A percentile compares a stretch with the other conserved stretches of the same genome.
Conservation (phyloP, 768 basidiomycete species). For the Collybiopsis luxurians region DNA sequence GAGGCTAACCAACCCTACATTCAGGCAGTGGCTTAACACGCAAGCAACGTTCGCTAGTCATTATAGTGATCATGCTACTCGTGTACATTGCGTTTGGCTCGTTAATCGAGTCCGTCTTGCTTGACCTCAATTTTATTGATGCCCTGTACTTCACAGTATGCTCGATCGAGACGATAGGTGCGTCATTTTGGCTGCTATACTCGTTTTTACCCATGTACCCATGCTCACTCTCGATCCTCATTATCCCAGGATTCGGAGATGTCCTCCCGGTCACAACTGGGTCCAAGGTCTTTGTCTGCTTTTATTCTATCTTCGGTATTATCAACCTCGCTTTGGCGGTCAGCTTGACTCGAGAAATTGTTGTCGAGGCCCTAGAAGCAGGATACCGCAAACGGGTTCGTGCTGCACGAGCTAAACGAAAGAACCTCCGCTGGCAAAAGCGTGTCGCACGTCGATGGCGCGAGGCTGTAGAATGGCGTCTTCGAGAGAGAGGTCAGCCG, state of each 20-base stretch:
- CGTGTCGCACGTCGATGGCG: slow-evolving; percentile 55
- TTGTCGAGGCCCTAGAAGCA: slow-evolving; percentile 72
- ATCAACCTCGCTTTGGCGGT: slow-evolving; percentile 64
- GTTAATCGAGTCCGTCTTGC: slow-evolving; percentile 50
- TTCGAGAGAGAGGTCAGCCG: slow-evolving; percentile 45
- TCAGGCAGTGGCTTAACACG: slow-evolving; percentile 77
- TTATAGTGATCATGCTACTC: slow-evolving; percentile 73
- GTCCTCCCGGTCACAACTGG: slow-evolving; percentile 51
- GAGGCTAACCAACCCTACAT: background rate
- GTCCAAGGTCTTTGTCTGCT: slow-evolving; percentile 56
- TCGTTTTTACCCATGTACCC: too few species aligned
- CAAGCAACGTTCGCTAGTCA: slow-evolving; percentile 77
- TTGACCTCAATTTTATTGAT: slow-evolving; percentile 62
- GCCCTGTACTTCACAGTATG: slow-evolving; percentile 77
- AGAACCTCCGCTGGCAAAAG: slow-evolving; percentile 36
- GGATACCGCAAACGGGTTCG: slow-evolving; percentile 55
- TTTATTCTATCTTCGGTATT: slow-evolving; percentile 60
- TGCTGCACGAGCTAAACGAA: slow-evolving; percentile 43
- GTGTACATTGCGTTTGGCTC: slow-evolving; percentile 74
- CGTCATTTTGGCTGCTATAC: too few species aligned
- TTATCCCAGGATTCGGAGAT: slow-evolving; percentile 59
- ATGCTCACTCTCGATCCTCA: background rate
- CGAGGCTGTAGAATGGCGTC: slow-evolving; percentile 59
- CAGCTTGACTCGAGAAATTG: slow-evolving; percentile 61
- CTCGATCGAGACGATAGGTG: slow-evolving; percentile 66